phyloP scores from a whole-genome alignment of 805 yeast genomes.

The Candida khao-thaluensis region DNA sequence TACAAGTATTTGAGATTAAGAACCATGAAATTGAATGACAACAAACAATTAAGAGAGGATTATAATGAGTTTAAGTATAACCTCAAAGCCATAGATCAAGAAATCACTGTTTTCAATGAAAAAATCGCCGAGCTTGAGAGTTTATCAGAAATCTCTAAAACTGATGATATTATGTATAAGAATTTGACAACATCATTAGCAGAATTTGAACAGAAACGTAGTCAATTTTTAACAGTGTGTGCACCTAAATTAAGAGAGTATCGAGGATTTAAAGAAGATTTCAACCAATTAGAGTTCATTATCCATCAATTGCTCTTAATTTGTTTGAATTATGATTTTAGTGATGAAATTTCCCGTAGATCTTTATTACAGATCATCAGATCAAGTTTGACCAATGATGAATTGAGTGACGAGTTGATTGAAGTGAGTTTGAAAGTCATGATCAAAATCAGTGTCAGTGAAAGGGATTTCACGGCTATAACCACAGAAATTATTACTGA shows the following conservation, averaged over 20 bases:
- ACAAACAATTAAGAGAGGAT: constrained; percentile 21
- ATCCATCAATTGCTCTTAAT: constrained; percentile 69
- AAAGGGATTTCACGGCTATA: constrained; percentile 81
- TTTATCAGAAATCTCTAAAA: constrained; percentile 1
- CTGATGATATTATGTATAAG: constrained; percentile 17
- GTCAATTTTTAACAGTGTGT: constrained; percentile 19
- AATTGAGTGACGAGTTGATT: constrained; percentile 53
- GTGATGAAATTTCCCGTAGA: constrained; percentile 89
- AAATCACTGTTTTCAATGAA: constrained; percentile 8
- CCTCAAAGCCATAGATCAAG: constrained; percentile 18
- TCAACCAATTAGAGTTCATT: constrained; percentile 65
- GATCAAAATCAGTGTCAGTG: constrained; percentile 69
- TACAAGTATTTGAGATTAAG: constrained; percentile 56
- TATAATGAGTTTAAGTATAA: constrained; percentile 18
- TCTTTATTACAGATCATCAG: constrained; percentile 54
- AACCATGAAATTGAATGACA: constrained; percentile 20
- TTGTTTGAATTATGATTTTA: constrained; percentile 73
- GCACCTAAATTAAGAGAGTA: constrained; percentile 18
- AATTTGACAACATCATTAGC: constrained; percentile 13
- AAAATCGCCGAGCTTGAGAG: constrained; percentile 7
- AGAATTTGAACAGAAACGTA: constrained; percentile 15
- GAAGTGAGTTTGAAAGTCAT: constrained; percentile 63
- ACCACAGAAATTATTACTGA: constrained; percentile 84
- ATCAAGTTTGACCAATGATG: constrained; percentile 55
- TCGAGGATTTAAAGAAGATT: constrained; percentile 35